Percentiles rank a stretch among this genome's conserved stretches.
Conservation (phyloP, 345 rosid genomes). For the Eucalyptus erythrocorys region DNA sequence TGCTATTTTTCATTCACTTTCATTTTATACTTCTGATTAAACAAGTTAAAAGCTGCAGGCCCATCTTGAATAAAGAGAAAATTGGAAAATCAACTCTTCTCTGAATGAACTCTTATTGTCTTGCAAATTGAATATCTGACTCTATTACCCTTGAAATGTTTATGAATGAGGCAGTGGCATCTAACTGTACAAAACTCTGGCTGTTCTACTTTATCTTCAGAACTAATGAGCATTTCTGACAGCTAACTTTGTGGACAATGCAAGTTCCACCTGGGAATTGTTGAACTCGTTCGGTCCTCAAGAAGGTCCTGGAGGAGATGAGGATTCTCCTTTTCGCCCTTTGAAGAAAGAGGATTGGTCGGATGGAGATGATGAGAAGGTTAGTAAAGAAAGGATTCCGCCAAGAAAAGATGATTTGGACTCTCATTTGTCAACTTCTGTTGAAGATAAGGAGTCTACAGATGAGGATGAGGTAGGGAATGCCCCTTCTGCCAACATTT, state of each 20-base stretch:
- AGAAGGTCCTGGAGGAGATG: neutral
- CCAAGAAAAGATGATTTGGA: neutral
- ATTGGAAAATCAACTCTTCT: too few relatives aligned
- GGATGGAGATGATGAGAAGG: neutral
- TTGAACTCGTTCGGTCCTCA: constrained; percentile 5
- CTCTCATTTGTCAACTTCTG: neutral
- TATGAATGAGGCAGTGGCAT: too few relatives aligned
- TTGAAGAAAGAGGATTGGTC: neutral
- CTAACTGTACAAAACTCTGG: too few relatives aligned
- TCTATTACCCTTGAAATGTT: too few relatives aligned
- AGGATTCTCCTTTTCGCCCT: neutral
- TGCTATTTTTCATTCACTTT: rapidly evolving
- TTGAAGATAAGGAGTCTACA: neutral
- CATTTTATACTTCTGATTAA: too few relatives aligned
- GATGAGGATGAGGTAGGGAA: neutral
- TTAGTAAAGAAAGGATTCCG: neutral
- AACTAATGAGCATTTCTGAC: too few relatives aligned
- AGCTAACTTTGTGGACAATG: neutral
- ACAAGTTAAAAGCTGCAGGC: too few relatives aligned
- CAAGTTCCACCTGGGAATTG: constrained; percentile 12
- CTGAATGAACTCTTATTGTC: too few relatives aligned
- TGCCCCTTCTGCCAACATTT: neutral
- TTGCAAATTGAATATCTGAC: too few relatives aligned
- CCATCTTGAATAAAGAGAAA: too few relatives aligned
- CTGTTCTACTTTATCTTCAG: rapidly evolving